Evolutionary conservation across 441 rosid genomes (phyloP).

Genomic region (Arabidopsis lyrata): DNA sequence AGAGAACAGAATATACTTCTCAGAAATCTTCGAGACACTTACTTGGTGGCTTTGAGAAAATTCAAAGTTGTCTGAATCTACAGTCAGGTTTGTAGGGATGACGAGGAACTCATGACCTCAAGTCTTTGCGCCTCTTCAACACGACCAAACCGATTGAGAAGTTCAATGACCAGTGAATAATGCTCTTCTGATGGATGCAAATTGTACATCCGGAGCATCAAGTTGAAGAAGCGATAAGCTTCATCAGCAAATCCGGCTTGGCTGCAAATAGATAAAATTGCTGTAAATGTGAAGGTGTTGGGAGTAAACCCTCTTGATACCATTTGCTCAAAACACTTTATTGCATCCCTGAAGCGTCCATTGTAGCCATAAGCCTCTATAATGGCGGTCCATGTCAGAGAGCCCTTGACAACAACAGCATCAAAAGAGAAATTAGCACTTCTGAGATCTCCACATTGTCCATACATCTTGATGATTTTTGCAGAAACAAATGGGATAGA

Average conservation of each 20-base stretch:
- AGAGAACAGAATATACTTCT: constrained; percentile 14
- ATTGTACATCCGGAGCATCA: constrained; percentile 56
- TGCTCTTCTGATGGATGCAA: constrained; percentile 59
- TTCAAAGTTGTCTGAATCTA: constrained; percentile 21
- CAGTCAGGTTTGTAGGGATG: constrained; percentile 29
- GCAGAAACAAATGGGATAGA: constrained; percentile 68
- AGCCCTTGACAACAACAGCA: constrained; percentile 67
- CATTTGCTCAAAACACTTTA: constrained; percentile 69
- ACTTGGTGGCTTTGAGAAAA: constrained; percentile 28
- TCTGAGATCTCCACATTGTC: constrained; percentile 56
- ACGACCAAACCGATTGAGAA: constrained; percentile 57
- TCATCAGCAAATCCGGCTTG: constrained; percentile 78
- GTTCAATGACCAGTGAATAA: constrained; percentile 52
- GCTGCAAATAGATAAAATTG: constrained; percentile 67
- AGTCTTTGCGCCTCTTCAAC: constrained; percentile 60
- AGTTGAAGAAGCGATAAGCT: constrained; percentile 59
- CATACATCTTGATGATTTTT: constrained; percentile 77
- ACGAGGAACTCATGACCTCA: constrained; percentile 47
- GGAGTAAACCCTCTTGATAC: constrained; percentile 60
- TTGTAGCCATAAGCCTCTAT: constrained; percentile 67
- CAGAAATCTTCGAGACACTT: constrained; percentile 28
- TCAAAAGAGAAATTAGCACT: constrained; percentile 62
- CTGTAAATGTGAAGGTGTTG: constrained; percentile 68
- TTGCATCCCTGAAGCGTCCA: constrained; percentile 56
- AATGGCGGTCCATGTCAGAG: constrained; percentile 81